Base-by-base conservation (phyloP, 2,329 filamentous ascomycete genomes). In the Exophiala dermatitidis region DNA sequence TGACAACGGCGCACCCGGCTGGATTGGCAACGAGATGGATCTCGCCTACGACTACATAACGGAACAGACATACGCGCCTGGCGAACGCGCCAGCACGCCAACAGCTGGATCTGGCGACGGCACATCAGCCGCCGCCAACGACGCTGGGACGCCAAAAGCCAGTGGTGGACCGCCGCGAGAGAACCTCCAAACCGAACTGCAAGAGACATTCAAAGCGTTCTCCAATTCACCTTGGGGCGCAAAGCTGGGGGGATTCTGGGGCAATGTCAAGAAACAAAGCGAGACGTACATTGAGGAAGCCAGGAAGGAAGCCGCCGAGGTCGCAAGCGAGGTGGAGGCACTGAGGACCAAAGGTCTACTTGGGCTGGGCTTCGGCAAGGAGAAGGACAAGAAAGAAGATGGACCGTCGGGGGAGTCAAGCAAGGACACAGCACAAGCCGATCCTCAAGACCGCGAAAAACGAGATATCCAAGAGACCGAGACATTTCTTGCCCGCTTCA, bases 21-120 rank as follows among this genome's bases (percentile, higher is more conserved):
- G 10, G 10, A 28, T 9, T 32, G 38, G 49, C 28, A 10, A 28
- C 38, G 9, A 41, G 38, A 97, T 98, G 93, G 93, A 98, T 80
- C 78, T 94, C 66, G 90, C 90, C 42, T 98, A 97, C 79, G 93
- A 98, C 67, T 90, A 95, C 71, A 95, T 97, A 65, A 84, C 89
- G 68, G 89, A 95, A 74, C 85, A 93, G 69, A 80, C 82, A 48
- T 79, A 88, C 62, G 58, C 68, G 58, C 76, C 80, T 37, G 79
- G 82, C 63, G 76, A 83, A 53, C 66, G 62, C 31, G 56, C 63
- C 46, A 58, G 52, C 5, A 61, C 60, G 30, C 59, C 60, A n/a
- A 62, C 57, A 32, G 56, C 59, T 30, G 44, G 74, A 41, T 69
- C 70, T 44, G 67, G 74, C 46, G 67, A 72, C 26, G 70, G 72